These are phyloP conservation scores for Camelina laxa DNA, from an alignment of 345 rosid genomes.

Conservation along the genomic window DNA sequence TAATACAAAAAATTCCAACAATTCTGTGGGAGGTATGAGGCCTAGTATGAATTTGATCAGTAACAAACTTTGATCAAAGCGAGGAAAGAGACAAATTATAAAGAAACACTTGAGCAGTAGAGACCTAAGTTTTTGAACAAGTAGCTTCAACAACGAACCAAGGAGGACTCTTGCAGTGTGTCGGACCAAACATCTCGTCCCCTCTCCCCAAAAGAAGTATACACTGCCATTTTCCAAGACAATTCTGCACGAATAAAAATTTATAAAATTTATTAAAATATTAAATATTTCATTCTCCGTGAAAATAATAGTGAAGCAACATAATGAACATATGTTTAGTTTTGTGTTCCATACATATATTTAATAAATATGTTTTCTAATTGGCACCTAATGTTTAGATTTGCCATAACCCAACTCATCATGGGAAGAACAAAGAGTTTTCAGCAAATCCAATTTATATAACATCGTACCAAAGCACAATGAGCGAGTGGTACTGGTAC, in stretches of 20 bases:
- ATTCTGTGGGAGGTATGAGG: background rate
- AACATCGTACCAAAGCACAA: too few species aligned
- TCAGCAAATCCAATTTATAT: too few species aligned
- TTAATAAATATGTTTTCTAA: too few species aligned
- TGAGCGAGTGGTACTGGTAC: too few species aligned
- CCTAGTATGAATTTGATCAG: background rate
- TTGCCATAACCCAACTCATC: too few species aligned
- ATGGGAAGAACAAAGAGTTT: too few species aligned
- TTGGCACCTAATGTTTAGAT: too few species aligned
- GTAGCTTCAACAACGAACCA: constrained; percentile 23
- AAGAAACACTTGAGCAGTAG: background rate
- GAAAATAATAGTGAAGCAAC: background rate
- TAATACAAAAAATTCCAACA: background rate
- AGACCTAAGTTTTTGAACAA: constrained; percentile 26
- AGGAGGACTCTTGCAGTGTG: constrained; percentile 29
- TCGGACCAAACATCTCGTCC: constrained; percentile 31
- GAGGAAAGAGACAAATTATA: too few species aligned
- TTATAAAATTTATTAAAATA: background rate
- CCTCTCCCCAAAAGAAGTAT: background rate
- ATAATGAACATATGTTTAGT: too few species aligned
- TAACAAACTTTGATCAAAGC: background rate
- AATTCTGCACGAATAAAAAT: constrained; percentile 16
- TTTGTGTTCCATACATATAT: too few species aligned
- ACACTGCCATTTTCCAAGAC: constrained; percentile 28
- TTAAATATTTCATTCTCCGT: background rate